Percentiles rank a stretch among this genome's conserved stretches.
phyloP scores from a whole-genome alignment of 371 early-diverging fungal species.

The Syncephalastrum contaminatum region DNA sequence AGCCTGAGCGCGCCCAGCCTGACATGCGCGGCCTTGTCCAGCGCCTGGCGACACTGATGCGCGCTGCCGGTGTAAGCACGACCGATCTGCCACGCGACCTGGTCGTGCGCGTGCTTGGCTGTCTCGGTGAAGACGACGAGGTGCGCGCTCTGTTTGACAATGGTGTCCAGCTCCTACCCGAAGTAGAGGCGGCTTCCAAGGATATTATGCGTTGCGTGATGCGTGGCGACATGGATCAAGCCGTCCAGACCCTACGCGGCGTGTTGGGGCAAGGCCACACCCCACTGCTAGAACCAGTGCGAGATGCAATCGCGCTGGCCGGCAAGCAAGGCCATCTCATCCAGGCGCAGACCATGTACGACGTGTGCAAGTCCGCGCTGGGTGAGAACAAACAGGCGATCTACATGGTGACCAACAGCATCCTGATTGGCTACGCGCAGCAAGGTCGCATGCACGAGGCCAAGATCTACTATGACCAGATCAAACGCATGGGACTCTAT shows the following conservation, averaged over 20 bases:
- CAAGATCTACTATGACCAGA: conserved; percentile 54
- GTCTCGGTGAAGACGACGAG: too few relatives aligned
- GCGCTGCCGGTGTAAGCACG: not conserved
- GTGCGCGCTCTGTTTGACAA: too few relatives aligned
- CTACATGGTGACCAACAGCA: conserved; percentile 50
- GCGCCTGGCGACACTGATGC: not conserved
- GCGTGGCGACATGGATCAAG: conserved; percentile 19
- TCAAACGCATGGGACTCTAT: conserved; percentile 41
- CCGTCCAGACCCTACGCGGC: conserved; percentile 22
- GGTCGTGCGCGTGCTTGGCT: too few relatives aligned
- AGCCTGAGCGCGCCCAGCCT: conserved; percentile 14
- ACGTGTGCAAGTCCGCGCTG: conserved; percentile 23
- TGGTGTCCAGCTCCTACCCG: not conserved
- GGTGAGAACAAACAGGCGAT: conserved; percentile 28
- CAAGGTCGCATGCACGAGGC: conserved; percentile 54
- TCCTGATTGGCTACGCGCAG: conserved; percentile 59
- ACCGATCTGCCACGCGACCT: not conserved
- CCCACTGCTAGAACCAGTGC: conserved; percentile 36
- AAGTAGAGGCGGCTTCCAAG: conserved; percentile 15
- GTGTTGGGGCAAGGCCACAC: conserved; percentile 20
- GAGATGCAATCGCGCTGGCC: conserved; percentile 44
- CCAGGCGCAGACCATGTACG: conserved; percentile 30
- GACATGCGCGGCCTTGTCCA: conserved; percentile 8
- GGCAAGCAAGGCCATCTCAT: conserved; percentile 47
- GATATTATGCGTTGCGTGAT: conserved; percentile 26